phyloP scores from a whole-genome alignment of 2,329 filamentous ascomycete species.

The Xylaria sp. region DNA sequence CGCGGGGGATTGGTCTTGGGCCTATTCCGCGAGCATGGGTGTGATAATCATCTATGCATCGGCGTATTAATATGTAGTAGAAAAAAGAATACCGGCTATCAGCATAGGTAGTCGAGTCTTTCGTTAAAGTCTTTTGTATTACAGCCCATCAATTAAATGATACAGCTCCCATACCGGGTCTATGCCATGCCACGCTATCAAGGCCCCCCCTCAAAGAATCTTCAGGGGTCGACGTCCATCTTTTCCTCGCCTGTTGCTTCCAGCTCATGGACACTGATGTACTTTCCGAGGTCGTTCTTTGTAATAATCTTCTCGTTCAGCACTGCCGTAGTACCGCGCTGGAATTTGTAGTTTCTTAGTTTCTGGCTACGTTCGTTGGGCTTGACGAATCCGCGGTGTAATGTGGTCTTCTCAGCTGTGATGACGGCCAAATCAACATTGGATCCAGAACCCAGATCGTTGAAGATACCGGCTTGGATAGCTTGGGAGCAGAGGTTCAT shows the following conservation, averaged over 20 bases:
- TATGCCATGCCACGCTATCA: neutral
- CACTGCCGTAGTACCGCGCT: conserved; percentile 86
- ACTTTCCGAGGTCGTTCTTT: conserved; percentile 89
- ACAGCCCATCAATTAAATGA: conserved; percentile 18
- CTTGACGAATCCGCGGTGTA: conserved; percentile 87
- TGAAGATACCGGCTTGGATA: conserved; percentile 95
- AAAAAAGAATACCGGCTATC: neutral
- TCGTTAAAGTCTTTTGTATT: conserved; percentile 15
- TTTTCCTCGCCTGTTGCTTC: conserved; percentile 59
- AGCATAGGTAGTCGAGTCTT: neutral
- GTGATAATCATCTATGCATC: neutral
- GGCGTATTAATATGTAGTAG: neutral
- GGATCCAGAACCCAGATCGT: conserved; percentile 92
- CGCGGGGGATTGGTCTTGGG: neutral
- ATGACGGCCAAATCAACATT: conserved; percentile 98
- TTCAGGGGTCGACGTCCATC: conserved; percentile 63
- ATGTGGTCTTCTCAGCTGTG: conserved; percentile 86
- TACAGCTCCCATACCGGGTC: conserved; percentile 15
- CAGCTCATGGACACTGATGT: conserved; percentile 85
- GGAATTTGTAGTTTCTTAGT: conserved; percentile 88
- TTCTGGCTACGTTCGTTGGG: conserved; percentile 90
- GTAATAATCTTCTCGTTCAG: conserved; percentile 95
- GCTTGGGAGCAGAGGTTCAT: conserved; percentile 66
- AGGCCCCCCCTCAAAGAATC: neutral
- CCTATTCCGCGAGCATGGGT: neutral